phyloP scores from a whole-genome alignment of 202 grass and related monocot genomes.

The Musa balbisiana region DNA sequence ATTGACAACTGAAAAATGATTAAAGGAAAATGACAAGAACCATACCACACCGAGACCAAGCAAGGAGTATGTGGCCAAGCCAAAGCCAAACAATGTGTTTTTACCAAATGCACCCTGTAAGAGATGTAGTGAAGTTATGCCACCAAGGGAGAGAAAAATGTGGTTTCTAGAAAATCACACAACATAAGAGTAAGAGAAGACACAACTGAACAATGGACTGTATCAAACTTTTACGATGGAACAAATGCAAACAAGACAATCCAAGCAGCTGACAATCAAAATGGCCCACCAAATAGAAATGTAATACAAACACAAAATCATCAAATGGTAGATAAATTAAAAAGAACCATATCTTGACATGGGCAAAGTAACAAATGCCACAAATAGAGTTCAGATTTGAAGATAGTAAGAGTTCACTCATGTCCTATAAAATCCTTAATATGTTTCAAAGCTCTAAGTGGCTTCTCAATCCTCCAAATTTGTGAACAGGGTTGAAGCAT shows the following conservation, averaged over 20 bases:
- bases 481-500: background rate
- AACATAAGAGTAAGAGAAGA: background rate
- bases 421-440: background rate
- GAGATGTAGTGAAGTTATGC: slow-evolving; percentile 14
- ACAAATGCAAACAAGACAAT: background rate
- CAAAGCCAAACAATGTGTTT: slow-evolving; percentile 75
- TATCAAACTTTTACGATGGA: background rate
- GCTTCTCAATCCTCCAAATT: background rate
- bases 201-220: background rate
- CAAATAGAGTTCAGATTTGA: background rate
- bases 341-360: background rate
- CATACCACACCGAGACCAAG: slow-evolving; percentile 95
- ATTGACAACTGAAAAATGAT: background rate
- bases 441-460: background rate
- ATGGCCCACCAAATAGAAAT: background rate
- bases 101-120: slow-evolving; percentile 82
- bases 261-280: background rate
- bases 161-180: background rate
- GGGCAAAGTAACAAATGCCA: background rate
- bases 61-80: slow-evolving; percentile 80
- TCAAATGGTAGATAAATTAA: background rate
- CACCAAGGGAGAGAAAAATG: background rate
- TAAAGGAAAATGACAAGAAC: background rate
- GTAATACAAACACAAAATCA: background rate
- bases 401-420: background rate